A percentile compares a stretch with the other conserved stretches of the same genome.
Evolutionary conservation across 1,284 basidiomycete species (phyloP).

Genomic region (Baeospora myosura): DNA sequence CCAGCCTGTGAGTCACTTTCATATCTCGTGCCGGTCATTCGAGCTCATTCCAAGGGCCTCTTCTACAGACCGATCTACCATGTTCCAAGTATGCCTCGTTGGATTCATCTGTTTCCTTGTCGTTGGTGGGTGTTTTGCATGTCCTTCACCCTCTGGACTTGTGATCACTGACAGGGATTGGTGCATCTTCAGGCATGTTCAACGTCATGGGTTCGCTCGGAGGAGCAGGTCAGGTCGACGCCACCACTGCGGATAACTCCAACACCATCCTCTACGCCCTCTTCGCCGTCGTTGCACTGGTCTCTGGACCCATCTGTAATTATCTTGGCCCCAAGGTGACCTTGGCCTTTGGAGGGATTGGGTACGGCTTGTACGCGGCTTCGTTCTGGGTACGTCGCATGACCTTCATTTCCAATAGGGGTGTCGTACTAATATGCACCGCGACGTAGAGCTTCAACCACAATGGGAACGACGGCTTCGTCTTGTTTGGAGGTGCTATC

Average conservation of each 20-base stretch:
- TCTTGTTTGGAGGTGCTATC: slow-evolving; percentile 72
- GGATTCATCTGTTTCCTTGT: slow-evolving; percentile 67
- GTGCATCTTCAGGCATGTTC: too few species aligned
- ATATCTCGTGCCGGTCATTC: too few species aligned
- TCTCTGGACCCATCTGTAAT: slow-evolving; percentile 66
- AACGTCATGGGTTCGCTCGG: slow-evolving; percentile 60
- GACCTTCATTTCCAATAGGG: background rate
- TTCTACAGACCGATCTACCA: slow-evolving; percentile 45
- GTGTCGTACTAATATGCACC: slow-evolving; percentile 51
- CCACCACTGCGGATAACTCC: slow-evolving; percentile 54
- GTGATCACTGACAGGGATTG: slow-evolving; percentile 19
- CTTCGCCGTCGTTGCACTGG: slow-evolving; percentile 58
- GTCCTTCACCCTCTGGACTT: slow-evolving; percentile 1
- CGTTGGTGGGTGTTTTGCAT: slow-evolving; percentile 39
- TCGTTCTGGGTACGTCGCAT: slow-evolving; percentile 53
- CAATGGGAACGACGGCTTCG: slow-evolving; percentile 56
- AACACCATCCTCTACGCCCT: slow-evolving; percentile 63
- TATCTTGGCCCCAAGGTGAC: slow-evolving; percentile 68
- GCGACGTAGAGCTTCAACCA: too few species aligned
- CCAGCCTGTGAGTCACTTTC: too few species aligned
- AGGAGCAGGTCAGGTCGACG: slow-evolving; percentile 60
- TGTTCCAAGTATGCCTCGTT: slow-evolving; percentile 48
- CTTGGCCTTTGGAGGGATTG: slow-evolving; percentile 62
- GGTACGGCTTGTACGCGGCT: slow-evolving; percentile 70
- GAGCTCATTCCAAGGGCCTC: slow-evolving; percentile 27